Percentiles rank a stretch among this genome's conserved stretches.
These are phyloP conservation scores for Trichosanthes cucumerina DNA, from an alignment of 306 rosid species.

Conservation along the genomic window DNA sequence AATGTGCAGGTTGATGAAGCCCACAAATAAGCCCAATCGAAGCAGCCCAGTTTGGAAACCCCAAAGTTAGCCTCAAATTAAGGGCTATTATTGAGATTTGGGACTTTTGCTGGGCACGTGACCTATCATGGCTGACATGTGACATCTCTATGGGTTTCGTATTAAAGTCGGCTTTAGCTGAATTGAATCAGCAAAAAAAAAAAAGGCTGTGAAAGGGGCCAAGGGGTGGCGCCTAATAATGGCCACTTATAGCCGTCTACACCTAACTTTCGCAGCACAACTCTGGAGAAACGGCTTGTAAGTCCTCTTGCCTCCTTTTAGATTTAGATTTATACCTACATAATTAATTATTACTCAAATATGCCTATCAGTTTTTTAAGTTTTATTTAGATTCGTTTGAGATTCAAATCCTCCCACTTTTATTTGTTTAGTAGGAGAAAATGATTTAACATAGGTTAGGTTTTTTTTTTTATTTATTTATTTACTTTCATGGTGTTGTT, in stretches of 20 bases:
- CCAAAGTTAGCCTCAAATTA: not conserved
- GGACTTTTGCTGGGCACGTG: not conserved
- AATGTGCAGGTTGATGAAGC: not conserved
- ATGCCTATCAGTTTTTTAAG: not conserved
- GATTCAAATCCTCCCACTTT: not conserved
- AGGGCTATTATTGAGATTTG: not conserved
- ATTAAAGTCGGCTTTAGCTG: not conserved
- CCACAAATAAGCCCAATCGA: not conserved
- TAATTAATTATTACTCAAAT: not conserved
- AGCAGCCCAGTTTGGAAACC: not conserved
- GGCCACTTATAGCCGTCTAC: not conserved
- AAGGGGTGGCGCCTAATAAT: not conserved
- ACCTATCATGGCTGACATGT: not conserved
- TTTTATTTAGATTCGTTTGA: not conserved
- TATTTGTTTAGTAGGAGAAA: too few species aligned
- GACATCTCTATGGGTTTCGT: not conserved
- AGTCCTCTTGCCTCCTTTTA: not conserved
- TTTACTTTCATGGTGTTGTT: too few species aligned
- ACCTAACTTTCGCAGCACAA: slow-evolving; percentile 5
- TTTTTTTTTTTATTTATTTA: too few species aligned
- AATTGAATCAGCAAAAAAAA: not conserved
- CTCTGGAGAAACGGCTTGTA: not conserved
- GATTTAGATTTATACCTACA: not conserved
- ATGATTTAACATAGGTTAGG: too few species aligned
- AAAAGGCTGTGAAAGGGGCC: not conserved